phyloP scores from a whole-genome alignment of 176 grass and related monocot genomes.

The Secale cereale region DNA sequence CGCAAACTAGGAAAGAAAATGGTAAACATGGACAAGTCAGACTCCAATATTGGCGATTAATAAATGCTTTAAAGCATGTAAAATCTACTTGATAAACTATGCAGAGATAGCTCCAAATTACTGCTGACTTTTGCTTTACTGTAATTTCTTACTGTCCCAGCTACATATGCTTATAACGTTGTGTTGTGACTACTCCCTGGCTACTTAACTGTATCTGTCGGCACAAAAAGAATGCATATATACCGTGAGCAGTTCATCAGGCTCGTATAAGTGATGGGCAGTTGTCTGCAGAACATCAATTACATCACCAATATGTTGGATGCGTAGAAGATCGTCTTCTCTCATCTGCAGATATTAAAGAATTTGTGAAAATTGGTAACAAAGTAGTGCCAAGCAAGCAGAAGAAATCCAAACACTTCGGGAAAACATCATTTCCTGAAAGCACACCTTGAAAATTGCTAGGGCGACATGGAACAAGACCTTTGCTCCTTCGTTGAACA shows the following conservation, averaged over 20 bases:
- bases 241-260: constrained; percentile 89
- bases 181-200: neutral
- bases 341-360: constrained; percentile 57
- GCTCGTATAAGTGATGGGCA: constrained; percentile 70
- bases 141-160: neutral
- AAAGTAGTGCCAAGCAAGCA: neutral
- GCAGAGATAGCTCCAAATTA: neutral
- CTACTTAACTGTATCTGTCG: neutral
- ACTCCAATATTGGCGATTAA: neutral
- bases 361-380: constrained; percentile 8
- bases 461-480: constrained; percentile 96
- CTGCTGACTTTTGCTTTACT: neutral
- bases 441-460: constrained; percentile 88
- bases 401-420: neutral
- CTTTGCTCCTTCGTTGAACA: constrained; percentile 97
- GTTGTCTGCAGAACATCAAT: constrained; percentile 88
- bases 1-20: constrained; percentile 47
- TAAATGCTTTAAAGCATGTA: neutral
- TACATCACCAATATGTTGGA: constrained; percentile 90
- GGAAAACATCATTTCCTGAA: neutral
- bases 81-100: neutral
- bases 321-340: constrained; percentile 71
- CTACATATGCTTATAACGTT: neutral
- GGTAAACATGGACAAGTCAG: neutral
- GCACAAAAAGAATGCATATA: neutral